Percentiles rank a stretch among this genome's conserved stretches.
These are phyloP conservation scores for Cladosporium sp. DNA, from an alignment of 2,329 filamentous ascomycete genomes.

Conservation along the genomic window DNA sequence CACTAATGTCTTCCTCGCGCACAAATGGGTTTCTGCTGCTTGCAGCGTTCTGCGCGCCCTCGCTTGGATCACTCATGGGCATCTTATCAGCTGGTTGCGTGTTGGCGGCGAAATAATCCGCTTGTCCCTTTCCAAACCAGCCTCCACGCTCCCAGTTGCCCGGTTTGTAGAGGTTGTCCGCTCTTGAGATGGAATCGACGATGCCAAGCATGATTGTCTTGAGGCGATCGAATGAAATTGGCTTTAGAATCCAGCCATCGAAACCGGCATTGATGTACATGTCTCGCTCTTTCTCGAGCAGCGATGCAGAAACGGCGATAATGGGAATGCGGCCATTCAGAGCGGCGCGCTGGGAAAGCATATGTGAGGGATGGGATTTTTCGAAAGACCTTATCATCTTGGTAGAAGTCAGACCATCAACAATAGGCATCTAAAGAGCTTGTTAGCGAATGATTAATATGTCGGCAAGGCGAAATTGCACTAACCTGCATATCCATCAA, in stretches of 20 bases:
- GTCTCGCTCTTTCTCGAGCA: slow-evolving; percentile 64
- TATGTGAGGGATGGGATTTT: slow-evolving; percentile 45
- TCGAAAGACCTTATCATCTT: slow-evolving; percentile 78
- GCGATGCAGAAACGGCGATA: slow-evolving; percentile 80
- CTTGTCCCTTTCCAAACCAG: slow-evolving; percentile 60
- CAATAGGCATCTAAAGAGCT: slow-evolving; percentile 73
- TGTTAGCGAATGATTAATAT: slow-evolving; percentile 16
- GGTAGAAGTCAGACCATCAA: slow-evolving; percentile 75
- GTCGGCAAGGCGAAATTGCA: slow-evolving; percentile 24
- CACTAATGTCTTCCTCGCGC: slow-evolving; percentile 29
- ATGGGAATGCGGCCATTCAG: slow-evolving; percentile 68
- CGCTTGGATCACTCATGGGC: slow-evolving; percentile 20
- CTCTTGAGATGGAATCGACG: slow-evolving; percentile 53
- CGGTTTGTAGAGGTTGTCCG: slow-evolving; percentile 60
- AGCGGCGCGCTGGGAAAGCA: slow-evolving; percentile 55
- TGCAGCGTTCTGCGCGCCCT: slow-evolving; percentile 30
- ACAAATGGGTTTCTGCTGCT: slow-evolving; percentile 28
- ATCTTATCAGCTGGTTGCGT: slow-evolving; percentile 30
- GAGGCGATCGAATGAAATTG: slow-evolving; percentile 74
- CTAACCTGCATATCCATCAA: slow-evolving; percentile 88
- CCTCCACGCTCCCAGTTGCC: slow-evolving; percentile 82
- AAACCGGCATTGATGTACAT: slow-evolving; percentile 74
- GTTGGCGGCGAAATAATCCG: slow-evolving; percentile 33
- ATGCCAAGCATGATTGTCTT: slow-evolving; percentile 66
- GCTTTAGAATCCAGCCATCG: slow-evolving; percentile 87